phyloP scores from a whole-genome alignment of 192 early-diverging fungal species.

The Coemansia sp. region DNA sequence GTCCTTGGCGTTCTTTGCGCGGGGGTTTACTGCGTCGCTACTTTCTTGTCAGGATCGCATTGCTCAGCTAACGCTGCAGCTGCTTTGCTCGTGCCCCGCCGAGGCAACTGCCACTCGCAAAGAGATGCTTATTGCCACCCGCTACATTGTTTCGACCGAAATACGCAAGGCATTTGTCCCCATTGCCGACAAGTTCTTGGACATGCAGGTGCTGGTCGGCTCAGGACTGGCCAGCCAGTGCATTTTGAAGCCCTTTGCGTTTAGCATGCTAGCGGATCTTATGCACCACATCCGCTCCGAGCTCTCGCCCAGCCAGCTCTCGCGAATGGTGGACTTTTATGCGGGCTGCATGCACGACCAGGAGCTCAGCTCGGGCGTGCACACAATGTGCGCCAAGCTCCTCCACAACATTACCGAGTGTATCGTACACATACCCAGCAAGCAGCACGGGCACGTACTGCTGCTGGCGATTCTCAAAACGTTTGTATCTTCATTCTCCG shows the following conservation, averaged over 20 bases:
- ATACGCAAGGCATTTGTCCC: constrained; percentile 85
- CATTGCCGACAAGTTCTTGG: constrained; percentile 88
- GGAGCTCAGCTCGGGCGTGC: constrained; percentile 84
- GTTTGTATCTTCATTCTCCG: constrained; percentile 59
- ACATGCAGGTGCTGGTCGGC: constrained; percentile 92
- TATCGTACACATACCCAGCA: constrained; percentile 67
- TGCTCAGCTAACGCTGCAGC: constrained; percentile 81
- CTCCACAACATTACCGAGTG: constrained; percentile 88
- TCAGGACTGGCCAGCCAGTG: constrained; percentile 90
- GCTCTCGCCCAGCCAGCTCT: constrained; percentile 75
- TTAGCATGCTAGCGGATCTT: constrained; percentile 93
- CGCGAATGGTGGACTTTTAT: constrained; percentile 85
- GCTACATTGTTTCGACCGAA: constrained; percentile 92
- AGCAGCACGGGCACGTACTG: constrained; percentile 63
- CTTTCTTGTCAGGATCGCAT: constrained; percentile 76
- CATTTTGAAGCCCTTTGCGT: constrained; percentile 86
- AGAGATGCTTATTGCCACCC: constrained; percentile 91
- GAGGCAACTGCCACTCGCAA: constrained; percentile 91
- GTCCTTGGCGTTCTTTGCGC: constrained; percentile 92
- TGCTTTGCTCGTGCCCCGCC: constrained; percentile 91
- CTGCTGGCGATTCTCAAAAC: constrained; percentile 82
- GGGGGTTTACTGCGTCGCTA: constrained; percentile 69
- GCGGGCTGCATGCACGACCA: constrained; percentile 90
- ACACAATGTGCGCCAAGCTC: constrained; percentile 95
- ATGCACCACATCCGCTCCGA: constrained; percentile 92